Evolutionary conservation across 192 early-diverging fungal genomes (phyloP), one percentile per base, ranked within the genome.

Genomic region (Dispira simplex): DNA sequence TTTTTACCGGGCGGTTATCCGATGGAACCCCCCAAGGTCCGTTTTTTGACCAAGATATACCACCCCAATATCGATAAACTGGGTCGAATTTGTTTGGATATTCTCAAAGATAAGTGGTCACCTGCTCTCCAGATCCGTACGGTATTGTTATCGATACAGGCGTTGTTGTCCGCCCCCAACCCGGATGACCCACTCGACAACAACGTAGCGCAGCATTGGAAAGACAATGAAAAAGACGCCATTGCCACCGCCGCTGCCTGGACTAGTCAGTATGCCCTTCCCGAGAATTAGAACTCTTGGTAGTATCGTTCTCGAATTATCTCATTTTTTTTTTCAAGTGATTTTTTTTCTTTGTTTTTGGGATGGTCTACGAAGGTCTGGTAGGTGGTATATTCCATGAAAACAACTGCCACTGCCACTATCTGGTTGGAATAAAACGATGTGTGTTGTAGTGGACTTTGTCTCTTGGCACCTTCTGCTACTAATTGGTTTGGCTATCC

Each of bases 91-190:
- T 98, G 96, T 62, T 78, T 98, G 63, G 96, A 98, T 70, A 98
- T 98, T 74, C 73, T 98, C 64, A 98, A 98, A 80, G 96, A 98
- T 75, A 97, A 96, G 73, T 98, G 96, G 96, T 95, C 92, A 44
- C 96, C 96, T 8, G 96, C 96, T 8, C 79, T 97, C 54, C 96
- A 98, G 71, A 95, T 98, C 67, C 91, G 96, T 59, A 98, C 96
- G 0, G 96, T 98, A 23, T 79, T 98, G 55, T 83, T 98, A 21
- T 98, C 96, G 11, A 88, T 98, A 70, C 96, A 98, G 67, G 96
- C 93, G 9, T 75, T 98, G 53, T 76, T 98, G 46, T 97, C 93
- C 10, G 93, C 92, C 11, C 96, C 96, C 51, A 98, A 98, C 68
- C 96, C 96, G 26, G 96, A 98, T 68, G 96, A 98, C 72, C 96